Base-by-base conservation (phyloP, 202 grass and related monocot species). In the Elaeis oleifera region DNA sequence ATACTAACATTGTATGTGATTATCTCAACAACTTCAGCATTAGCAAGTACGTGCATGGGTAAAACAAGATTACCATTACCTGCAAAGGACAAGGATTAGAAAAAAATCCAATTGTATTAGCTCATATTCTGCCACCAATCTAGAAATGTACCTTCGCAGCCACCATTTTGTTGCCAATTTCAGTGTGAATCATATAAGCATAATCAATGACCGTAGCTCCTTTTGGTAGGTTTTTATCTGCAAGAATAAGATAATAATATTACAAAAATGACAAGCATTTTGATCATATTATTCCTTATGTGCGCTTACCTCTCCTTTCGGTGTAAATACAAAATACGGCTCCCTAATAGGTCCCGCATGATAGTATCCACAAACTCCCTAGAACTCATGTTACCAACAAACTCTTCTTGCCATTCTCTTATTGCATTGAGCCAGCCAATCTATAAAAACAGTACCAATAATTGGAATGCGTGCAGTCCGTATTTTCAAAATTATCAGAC, bases 401-500 rank as follows among this genome's bases (percentile, higher is more conserved):
- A 99, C 65, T 99, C 94, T 76, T 99, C 82, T 79, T 99, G 94
- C 94, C 94, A 99, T 81, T 99, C 94, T 59, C 88, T 83, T 60
- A 99, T 99, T 53, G 94, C 94, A 77, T 99, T 99, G 59, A 99
- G 82, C 88, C 88, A 99, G 68, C 94, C 88, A 83, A 96, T 96
- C 94, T 99, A 83, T 39, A 21, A 71, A 78, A 54, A 44, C 36
- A 44, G 8, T 13, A 44, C 9, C 11, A 13, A 44, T 44, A 44
- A 44, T 44, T 44, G 36, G 36, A 44, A 44, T 44, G 36, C 11
- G 9, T 44, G 9, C 36, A 44, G 11, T 44, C 36, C 36, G 2
- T 44, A 31, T 44, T 44, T 44, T 44, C 36, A 44, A 44, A 44
- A 44, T 44, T 11, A 44, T 44, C 36, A 44, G 36, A 44, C 36